Base-by-base conservation (phyloP, 164 flowering plant species). In the Euptelea pleiosperma region DNA sequence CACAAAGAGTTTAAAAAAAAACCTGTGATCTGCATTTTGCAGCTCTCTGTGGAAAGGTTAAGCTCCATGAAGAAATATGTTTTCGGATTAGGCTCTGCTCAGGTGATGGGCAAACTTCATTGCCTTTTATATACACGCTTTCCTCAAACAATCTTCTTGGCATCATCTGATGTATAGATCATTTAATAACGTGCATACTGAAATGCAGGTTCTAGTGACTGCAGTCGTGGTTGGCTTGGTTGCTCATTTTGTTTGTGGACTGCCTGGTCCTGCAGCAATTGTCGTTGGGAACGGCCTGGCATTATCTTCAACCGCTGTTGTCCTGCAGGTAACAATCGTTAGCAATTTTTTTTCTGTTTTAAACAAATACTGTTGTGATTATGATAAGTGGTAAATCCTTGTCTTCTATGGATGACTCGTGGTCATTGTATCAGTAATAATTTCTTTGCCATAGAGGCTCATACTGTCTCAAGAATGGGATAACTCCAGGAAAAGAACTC, bases 61-160 rank as follows among this genome's bases (percentile, higher is more conserved):
- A 94, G 99, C 72, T 94, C 99, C 67, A 94, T 94, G 99, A 94
- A 94, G 91, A 94, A 94, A 68, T 94, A 94, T 76, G 99, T 94
- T 54, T 94, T 94, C 75, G 99, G 99, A 46, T 75, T 94, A 73
- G 99, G 99, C 60, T 79, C 97, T 54, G 91, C 93, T 60, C 99
- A 94, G 99, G 99, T 94, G 70, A 83, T 57, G 70, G 43, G 48
- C 45, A 64, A 44, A 48, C 36, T 48, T 44, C 11, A 18, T 51
- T 30, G 43, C 19, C 5, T 15, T 35, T 25, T n/a, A 24, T 46
- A 5, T 40, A 37, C 41, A 37, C 41, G 14, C 41, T 37, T 37
- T 37, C 41, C 14, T 37, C 41, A 37, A 8, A 37, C 8, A 37
- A 7, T 37, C 14, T 7, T 48, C 16, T 26, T 21, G 25, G 25